These are phyloP conservation scores for Sugiyamaella grinbergsii DNA, from an alignment of 1,139 yeast species.

Conservation along the genomic window DNA sequence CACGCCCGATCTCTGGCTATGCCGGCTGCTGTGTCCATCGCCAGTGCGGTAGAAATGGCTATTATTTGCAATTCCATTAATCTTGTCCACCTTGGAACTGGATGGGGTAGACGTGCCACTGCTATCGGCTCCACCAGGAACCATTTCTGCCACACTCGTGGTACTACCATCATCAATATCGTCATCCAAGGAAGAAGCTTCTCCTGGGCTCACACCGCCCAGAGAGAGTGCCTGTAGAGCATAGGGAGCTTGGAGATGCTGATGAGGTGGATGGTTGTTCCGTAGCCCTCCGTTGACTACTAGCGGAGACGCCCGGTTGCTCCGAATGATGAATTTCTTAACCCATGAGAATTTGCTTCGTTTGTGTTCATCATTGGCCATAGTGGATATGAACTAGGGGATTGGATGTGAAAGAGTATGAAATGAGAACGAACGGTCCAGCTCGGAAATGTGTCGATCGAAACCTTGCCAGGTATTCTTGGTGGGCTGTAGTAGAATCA, in stretches of 20 bases:
- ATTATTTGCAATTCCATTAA: constrained; percentile 15
- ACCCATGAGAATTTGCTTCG: constrained; percentile 33
- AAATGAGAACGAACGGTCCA: constrained; percentile 7
- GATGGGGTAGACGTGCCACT: neutral
- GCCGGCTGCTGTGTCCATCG: constrained; percentile 6
- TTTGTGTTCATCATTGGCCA: constrained; percentile 22
- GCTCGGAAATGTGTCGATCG: neutral
- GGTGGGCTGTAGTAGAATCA: too few species aligned
- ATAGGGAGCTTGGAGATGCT: constrained; percentile 5
- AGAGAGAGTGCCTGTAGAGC: constrained; percentile 7
- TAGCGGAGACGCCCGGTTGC: constrained; percentile 8
- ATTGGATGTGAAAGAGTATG: neutral
- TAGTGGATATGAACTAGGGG: too few species aligned
- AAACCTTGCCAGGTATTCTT: too few species aligned
- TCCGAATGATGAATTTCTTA: constrained; percentile 27
- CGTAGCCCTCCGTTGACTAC: neutral
- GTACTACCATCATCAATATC: constrained; percentile 16
- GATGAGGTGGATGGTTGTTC: constrained; percentile 5
- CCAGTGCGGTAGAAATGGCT: constrained; percentile 18
- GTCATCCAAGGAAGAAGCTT: constrained; percentile 5
- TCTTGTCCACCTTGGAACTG: neutral
- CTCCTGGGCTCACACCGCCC: neutral
- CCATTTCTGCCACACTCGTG: constrained; percentile 8
- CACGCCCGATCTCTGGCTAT: constrained; percentile 8
- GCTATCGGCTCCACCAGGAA: neutral